Evolutionary conservation across 2,329 filamentous ascomycete genomes (phyloP).

Genomic region (Eurotiales sp.): DNA sequence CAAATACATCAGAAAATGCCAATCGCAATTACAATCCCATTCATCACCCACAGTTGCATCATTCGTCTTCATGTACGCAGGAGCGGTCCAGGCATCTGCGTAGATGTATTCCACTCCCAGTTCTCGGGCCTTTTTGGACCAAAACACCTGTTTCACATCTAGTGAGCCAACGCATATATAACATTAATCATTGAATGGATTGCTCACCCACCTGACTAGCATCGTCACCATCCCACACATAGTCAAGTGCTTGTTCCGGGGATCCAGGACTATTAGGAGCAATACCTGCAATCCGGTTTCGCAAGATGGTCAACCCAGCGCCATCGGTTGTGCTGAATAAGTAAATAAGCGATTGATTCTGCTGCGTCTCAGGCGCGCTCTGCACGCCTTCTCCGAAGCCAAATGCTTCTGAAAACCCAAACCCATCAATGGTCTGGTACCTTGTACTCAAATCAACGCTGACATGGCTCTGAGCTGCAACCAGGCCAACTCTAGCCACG

Average conservation of each 20-base stretch:
- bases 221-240: conserved; percentile 15
- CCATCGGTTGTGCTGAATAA: conserved; percentile 10
- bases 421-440: conserved; percentile 9
- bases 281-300: conserved; percentile 14
- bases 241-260: conserved; percentile 2
- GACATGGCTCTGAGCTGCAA: neutral
- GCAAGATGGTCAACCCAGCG: conserved; percentile 13
- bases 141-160: no score
- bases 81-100: conserved; percentile 46
- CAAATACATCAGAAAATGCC: no score
- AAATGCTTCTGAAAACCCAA: conserved; percentile 9
- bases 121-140: conserved; percentile 12
- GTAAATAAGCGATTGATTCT: conserved; percentile 3
- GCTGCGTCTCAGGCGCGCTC: neutral
- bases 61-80: conserved; percentile 49
- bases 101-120: conserved; percentile 17
- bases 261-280: conserved; percentile 10
- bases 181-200: no score
- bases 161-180: no score
- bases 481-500: no score
- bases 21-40: no score
- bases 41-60: conserved; percentile 20
- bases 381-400: neutral
- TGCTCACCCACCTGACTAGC: conserved; percentile 11
- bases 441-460: neutral